phyloP scores from a whole-genome alignment of 805 yeast species.

The Jamesozyma lodderae region DNA sequence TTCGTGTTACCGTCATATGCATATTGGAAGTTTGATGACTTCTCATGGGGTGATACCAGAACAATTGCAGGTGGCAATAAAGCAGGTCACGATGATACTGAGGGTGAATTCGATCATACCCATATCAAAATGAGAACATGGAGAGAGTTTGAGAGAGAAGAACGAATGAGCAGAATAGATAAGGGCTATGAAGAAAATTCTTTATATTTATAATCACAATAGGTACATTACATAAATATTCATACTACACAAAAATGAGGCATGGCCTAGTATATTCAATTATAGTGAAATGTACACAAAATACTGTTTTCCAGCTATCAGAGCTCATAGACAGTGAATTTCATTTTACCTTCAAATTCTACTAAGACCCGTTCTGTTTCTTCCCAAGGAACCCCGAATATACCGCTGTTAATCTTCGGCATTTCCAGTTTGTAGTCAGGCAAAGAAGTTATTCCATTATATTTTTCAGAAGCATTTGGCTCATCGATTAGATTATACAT shows the following conservation, averaged over 20 bases:
- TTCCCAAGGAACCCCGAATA: slow-evolving; percentile 74
- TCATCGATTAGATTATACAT: slow-evolving; percentile 20
- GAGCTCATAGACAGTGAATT: slow-evolving; percentile 27
- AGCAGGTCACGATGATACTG: slow-evolving; percentile 41
- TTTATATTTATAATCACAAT: not conserved
- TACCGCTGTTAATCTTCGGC: slow-evolving; percentile 77
- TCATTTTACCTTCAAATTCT: slow-evolving; percentile 8
- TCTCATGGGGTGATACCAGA: slow-evolving; percentile 94
- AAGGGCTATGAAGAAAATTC: not conserved
- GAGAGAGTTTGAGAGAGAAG: slow-evolving; percentile 82
- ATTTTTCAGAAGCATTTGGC: slow-evolving; percentile 4
- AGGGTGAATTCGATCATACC: slow-evolving; percentile 87
- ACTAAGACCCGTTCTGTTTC: slow-evolving; percentile 47
- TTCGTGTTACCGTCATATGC: slow-evolving; percentile 79
- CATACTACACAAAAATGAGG: not conserved
- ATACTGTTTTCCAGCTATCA: slow-evolving; percentile 3
- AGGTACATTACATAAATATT: not conserved
- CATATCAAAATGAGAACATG: slow-evolving; percentile 85
- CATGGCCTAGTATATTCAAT: no score
- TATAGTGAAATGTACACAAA: not conserved
- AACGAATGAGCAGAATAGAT: slow-evolving; percentile 1
- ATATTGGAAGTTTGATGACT: slow-evolving; percentile 92
- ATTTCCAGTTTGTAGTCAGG: slow-evolving; percentile 34
- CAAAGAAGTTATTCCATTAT: slow-evolving; percentile 4
- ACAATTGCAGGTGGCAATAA: slow-evolving; percentile 62